Conservation (phyloP, 768 basidiomycete species). For the Gloeophyllum trabeum region DNA sequence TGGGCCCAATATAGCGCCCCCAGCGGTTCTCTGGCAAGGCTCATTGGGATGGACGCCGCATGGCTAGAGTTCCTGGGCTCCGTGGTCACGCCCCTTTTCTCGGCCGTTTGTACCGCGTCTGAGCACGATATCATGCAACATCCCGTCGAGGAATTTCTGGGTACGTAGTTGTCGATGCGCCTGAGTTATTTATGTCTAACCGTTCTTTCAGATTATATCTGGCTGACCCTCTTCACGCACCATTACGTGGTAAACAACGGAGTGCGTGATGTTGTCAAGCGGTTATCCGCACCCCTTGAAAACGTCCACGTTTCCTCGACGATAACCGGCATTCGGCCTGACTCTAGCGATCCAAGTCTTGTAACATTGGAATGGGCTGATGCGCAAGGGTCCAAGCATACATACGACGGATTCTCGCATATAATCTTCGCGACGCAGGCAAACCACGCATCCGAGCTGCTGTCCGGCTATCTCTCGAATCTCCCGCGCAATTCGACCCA, state of each 20-base stretch:
- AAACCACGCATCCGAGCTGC: constrained; percentile 41
- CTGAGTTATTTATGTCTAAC: neutral
- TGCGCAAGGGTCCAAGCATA: constrained; percentile 13
- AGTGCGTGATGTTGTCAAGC: constrained; percentile 43
- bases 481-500: constrained; percentile 20
- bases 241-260: constrained; percentile 59
- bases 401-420: constrained; percentile 45
- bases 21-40: constrained; percentile 24
- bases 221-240: constrained; percentile 51
- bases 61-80: constrained; percentile 43
- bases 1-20: constrained; percentile 37
- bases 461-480: constrained; percentile 28
- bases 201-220: constrained; percentile 46
- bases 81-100: constrained; percentile 55
- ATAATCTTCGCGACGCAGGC: constrained; percentile 71
- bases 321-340: constrained; percentile 32
- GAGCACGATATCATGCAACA: constrained; percentile 40
- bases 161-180: constrained; percentile 21
- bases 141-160: constrained; percentile 56
- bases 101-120: constrained; percentile 61
- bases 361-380: constrained; percentile 27
- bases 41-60: constrained; percentile 32
- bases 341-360: constrained; percentile 20
- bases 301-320: constrained; percentile 45
- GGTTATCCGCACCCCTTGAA: constrained; percentile 31